These are phyloP conservation scores for Phytophthora nicotianae DNA, from an alignment of 352 stramenopile species.

Conservation along the genomic window DNA sequence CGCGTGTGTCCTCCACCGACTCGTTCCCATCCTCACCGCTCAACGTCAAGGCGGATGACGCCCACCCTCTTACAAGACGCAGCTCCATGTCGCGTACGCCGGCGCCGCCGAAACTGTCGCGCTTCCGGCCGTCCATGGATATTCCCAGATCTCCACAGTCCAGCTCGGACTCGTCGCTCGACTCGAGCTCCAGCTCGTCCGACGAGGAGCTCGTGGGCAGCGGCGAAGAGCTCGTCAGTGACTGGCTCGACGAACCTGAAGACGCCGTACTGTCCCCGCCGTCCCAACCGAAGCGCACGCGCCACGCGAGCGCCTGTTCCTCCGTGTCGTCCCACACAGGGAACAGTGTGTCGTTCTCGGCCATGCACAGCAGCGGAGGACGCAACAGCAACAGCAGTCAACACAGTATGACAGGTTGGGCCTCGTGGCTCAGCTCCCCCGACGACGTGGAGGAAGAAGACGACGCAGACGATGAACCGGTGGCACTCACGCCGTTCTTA, in stretches of 20 bases:
- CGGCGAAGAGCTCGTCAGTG: slow-evolving; percentile 64
- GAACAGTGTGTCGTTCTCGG: slow-evolving; percentile 37
- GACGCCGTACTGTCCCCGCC: slow-evolving; percentile 64
- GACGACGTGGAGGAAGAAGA: slow-evolving; percentile 72
- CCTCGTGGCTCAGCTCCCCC: slow-evolving; percentile 69
- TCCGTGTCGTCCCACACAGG: slow-evolving; percentile 56
- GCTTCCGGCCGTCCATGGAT: slow-evolving; percentile 43
- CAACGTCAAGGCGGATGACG: slow-evolving; percentile 23
- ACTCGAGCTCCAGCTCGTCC: slow-evolving; percentile 48
- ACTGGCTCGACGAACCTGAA: slow-evolving; percentile 81
- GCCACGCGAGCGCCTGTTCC: slow-evolving; percentile 55
- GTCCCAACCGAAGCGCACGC: slow-evolving; percentile 27
- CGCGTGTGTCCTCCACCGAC: slow-evolving; percentile 18
- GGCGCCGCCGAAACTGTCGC: slow-evolving; percentile 40
- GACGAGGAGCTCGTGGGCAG: slow-evolving; percentile 47
- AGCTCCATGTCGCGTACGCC: slow-evolving; percentile 33
- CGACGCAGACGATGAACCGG: slow-evolving; percentile 70
- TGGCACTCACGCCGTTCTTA: slow-evolving; percentile 75
- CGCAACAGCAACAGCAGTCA: slow-evolving; percentile 58
- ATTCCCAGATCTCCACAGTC: slow-evolving; percentile 35
- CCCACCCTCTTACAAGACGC: slow-evolving; percentile 25
- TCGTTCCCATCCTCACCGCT: slow-evolving; percentile 28
- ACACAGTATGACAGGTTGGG: slow-evolving; percentile 63
- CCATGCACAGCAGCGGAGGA: slow-evolving; percentile 40
- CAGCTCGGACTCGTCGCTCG: slow-evolving; percentile 49